These are phyloP conservation scores for Coelastrella sp. DNA, from an alignment of 139 green algal genomes.

Conservation along the genomic window DNA sequence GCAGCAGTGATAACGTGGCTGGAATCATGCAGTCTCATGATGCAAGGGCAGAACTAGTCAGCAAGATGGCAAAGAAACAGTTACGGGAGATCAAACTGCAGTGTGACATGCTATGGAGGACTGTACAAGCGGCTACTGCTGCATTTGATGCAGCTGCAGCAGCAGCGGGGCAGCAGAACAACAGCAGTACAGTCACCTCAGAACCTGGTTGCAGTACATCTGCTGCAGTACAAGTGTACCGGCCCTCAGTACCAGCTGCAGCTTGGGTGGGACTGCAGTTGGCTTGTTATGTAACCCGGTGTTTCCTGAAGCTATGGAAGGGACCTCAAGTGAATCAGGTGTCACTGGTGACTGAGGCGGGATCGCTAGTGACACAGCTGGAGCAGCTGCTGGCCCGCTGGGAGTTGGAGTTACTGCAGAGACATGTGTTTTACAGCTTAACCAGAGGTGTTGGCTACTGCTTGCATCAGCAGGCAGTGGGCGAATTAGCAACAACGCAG, in stretches of 20 bases:
- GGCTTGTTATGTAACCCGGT: neutral
- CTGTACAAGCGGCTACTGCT: neutral
- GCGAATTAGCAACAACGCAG: neutral
- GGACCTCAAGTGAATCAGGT: neutral
- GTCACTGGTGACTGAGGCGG: neutral
- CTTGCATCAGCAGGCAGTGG: neutral
- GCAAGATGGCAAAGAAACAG: slow-evolving; percentile 27
- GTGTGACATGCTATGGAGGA: neutral
- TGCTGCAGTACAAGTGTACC: neutral
- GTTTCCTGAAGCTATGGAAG: slow-evolving; percentile 31
- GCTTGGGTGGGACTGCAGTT: slow-evolving; percentile 29
- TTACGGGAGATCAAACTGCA: neutral
- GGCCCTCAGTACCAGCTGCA: slow-evolving; percentile 1
- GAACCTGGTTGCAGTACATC: no score
- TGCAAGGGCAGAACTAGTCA: neutral
- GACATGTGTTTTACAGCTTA: slow-evolving; percentile 34
- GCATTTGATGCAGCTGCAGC: neutral
- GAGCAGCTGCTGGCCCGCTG: neutral
- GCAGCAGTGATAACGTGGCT: neutral
- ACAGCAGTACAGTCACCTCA: neutral
- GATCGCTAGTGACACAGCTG: neutral
- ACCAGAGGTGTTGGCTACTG: neutral
- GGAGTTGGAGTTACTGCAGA: slow-evolving; percentile 44
- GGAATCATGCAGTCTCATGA: neutral
- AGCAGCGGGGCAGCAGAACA: neutral